Base-by-base conservation (phyloP, 1,139 yeast species). In the Kodamaea arcana region DNA sequence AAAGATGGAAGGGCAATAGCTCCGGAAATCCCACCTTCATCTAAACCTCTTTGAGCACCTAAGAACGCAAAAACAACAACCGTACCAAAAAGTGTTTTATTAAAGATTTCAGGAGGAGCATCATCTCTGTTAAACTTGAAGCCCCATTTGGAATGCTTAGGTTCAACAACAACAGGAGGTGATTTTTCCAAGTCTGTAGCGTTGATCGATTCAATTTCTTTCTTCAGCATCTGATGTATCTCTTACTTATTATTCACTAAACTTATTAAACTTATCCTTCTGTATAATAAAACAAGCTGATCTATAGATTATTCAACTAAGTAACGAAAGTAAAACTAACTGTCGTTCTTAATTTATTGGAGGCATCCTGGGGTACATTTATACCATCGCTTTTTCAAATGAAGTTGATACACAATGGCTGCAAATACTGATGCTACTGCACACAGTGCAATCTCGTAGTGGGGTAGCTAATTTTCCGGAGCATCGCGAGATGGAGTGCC, bases 21-120 rank as follows among this genome's bases (percentile, higher is more conserved):
- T 8, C 78, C 79, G n/a, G 75, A 54, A 30, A 59, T 58, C 24
- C 43, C 45, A 32, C 83, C 84, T 54, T 78, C 83, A 52, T 78
- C 84, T 35, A 65, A 69, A 12, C 84, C 84, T 52, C 83, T 59
- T 9, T 80, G 79, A 17, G 76, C 65, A 10, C 84, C 84, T 35
- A 75, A 56, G 17, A 77, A 51, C 30, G 83, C 83, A 54, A 76
- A 78, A 3, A 75, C 69, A 31, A 72, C 58, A 10, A 77, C 69
- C 3, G 77, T 65, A 22, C 70, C 42, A 45, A 62, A 72, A 31
- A 76, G 58, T 10, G 69, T 68, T 46, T 56, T 43, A 54, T 75
- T 75, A 48, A 65, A 75, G 15, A 75, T 69, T 44, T 74, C 71
- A 16, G 63, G 64, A 8, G 80, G 80, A 2, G 78, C 60, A 36